Base-by-base conservation (phyloP, 176 grass and related monocot species). In the Alloteropsis semialata region DNA sequence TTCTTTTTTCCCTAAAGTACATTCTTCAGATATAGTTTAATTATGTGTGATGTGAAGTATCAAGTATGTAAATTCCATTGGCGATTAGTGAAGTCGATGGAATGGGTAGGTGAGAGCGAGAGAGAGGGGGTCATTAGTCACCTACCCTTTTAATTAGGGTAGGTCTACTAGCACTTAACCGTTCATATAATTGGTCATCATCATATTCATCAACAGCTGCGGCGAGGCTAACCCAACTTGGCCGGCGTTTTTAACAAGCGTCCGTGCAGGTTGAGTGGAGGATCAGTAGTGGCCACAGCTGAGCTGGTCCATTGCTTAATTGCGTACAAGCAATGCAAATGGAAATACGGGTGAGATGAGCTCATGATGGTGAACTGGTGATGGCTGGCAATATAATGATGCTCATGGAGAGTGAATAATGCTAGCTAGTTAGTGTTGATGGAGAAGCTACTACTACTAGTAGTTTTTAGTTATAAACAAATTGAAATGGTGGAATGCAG, bases 101-200 rank as follows among this genome's bases (percentile, higher is more conserved):
- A 83, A 74, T 51, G 39, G 68, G 67, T 90, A 1, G 79, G 67
- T 79, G 34, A 36, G 3, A 36, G 34, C n/a, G 9, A 10, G 54
- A 1, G 72, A 65, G 83, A 32, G 48, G 32, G 30, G 18, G 19
- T 25, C 44, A 49, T 48, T 82, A 81, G 21, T 46, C 34, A 74
- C 41, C 69, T 58, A 14, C 0, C 4, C 9, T 62, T 82, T 86
- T 73, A 56, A 78, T 81, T 86, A 83, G 65, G 21, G 32, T 49
- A 32, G 76, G 58, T 38, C 54, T 78, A 66, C 76, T 60, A 34
- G n/a, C 81, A 84, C 82, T 89, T 68, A 76, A 57, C 60, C 46
- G 2, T 66, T 59, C 37, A 59, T 25, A 69, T 77, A 59, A 69
- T 38, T 69, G 59, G 14, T 16, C 42, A 14, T 82, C 49, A 51